phyloP scores from a whole-genome alignment of 2,329 filamentous ascomycete species.

The Hypoxylon sp. region DNA sequence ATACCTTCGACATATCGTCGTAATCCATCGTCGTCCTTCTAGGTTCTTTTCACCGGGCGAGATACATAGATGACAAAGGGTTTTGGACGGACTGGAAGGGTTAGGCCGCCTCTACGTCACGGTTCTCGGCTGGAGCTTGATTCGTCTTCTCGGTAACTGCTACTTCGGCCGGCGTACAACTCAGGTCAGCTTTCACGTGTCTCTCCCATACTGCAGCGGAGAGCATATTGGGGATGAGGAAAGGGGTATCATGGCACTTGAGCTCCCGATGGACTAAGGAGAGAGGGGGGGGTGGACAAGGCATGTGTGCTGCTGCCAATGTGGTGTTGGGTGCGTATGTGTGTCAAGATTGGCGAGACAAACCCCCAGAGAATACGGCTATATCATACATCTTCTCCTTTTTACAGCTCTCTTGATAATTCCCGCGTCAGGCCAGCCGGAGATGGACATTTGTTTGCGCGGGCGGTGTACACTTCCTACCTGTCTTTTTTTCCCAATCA shows the following conservation, averaged over 20 bases:
- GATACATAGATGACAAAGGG: constrained; percentile 41
- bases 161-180: constrained; percentile 42
- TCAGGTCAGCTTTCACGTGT: constrained; percentile 42
- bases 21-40: constrained; percentile 43
- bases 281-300: constrained; percentile 34
- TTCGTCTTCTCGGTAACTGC: constrained; percentile 44
- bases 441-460: constrained; percentile 44
- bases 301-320: constrained; percentile 40
- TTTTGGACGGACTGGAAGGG: constrained; percentile 44
- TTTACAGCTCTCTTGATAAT: constrained; percentile 52
- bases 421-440: constrained; percentile 43
- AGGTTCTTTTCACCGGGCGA: constrained; percentile 42
- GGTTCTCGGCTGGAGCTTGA: constrained; percentile 48
- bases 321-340: constrained; percentile 47
- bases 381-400: constrained; percentile 59
- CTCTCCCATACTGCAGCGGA: constrained; percentile 40
- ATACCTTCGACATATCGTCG: constrained; percentile 46
- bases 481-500: constrained; percentile 43
- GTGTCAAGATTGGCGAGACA: constrained; percentile 49
- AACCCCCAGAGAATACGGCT: constrained; percentile 50
- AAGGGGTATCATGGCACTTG: constrained; percentile 40
- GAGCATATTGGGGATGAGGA: constrained; percentile 43
- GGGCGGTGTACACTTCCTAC: constrained; percentile 44
- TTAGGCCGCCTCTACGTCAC: constrained; percentile 46
- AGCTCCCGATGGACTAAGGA: constrained; percentile 37